Evolutionary conservation across 140 eudicot species (phyloP).

Genomic region (Flaveria floridana): DNA sequence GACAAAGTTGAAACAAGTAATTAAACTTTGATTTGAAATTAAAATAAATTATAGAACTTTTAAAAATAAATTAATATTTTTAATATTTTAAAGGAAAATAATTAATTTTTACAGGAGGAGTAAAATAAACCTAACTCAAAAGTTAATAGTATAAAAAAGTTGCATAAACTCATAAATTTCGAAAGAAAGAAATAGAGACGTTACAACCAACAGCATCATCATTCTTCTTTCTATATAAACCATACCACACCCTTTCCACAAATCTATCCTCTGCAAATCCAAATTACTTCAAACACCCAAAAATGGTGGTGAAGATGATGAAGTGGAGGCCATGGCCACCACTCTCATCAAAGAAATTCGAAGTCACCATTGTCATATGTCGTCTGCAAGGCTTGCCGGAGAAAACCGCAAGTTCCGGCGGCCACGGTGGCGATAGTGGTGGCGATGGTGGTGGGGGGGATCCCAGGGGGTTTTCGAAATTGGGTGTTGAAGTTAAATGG

Average conservation of each 20-base stretch:
- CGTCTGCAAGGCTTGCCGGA: slow-evolving; percentile 32
- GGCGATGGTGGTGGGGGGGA: background rate
- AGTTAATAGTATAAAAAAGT: too few relatives aligned
- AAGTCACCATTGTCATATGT: slow-evolving; percentile 42
- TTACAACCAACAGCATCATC: slow-evolving; percentile 22
- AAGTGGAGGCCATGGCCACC: slow-evolving; percentile 82
- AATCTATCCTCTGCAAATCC: slow-evolving; percentile 21
- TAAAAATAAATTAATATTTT: too few relatives aligned
- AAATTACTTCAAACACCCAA: slow-evolving; percentile 26
- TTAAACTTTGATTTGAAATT: too few relatives aligned
- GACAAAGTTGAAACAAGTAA: too few relatives aligned
- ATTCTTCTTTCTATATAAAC: slow-evolving; percentile 25
- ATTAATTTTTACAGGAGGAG: too few relatives aligned
- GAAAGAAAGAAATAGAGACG: slow-evolving; percentile 27
- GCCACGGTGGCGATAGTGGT: background rate
- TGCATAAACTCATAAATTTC: too few relatives aligned
- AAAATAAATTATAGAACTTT: too few relatives aligned
- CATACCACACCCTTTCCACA: background rate
- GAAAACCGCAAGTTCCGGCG: background rate
- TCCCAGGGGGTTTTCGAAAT: slow-evolving; percentile 9
- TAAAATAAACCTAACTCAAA: too few relatives aligned
- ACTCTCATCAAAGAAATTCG: slow-evolving; percentile 46
- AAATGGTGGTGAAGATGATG: slow-evolving; percentile 65
- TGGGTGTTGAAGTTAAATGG: slow-evolving; percentile 70
- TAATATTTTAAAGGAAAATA: too few relatives aligned